Evolutionary conservation across 139 green algal species (phyloP), one percentile per base, ranked within the genome.

Genomic region (Prasinococcaceae sp.): DNA sequence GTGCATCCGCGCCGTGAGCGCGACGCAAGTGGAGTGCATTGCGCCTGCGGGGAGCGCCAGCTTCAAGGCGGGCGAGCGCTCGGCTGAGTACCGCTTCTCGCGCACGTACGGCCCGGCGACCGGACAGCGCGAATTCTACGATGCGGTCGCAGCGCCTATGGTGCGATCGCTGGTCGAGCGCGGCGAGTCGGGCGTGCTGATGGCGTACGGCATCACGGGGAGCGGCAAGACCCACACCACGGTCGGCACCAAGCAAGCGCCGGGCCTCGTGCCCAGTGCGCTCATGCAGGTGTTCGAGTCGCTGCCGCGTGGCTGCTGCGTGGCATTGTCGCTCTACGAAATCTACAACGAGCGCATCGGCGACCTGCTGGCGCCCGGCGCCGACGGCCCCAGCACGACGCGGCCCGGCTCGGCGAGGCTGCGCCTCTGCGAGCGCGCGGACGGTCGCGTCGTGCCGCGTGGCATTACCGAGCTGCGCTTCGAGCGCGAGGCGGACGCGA

Each of bases 201-300:
- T 92, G 67, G 75, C 82, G 0, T 90, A 88, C 50, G 82, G 82
- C 30, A 80, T 81, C 41, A 89, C 80, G 17, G 75, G 66, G 0
- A 73, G 77, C 5, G 82, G 82, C 50, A 92, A 92, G 64, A 88
- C 77, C 2, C 77, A 74, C 72, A 85, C 81, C 0, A 83, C 88
- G 23, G 59, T 82, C 60, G 68, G 26, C 0, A 35, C 37, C 19
- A 5, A 23, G 12, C n/a, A 60, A 12, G 44, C 65, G 36, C 77
- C 77, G 8, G 81, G 81, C 1, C 29, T 90, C 17, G 53, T 90
- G 27, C 79, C 79, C 1, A 55, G 53, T 3, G 54, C 77, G 12
- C 39, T 88, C 6, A 22, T 57, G 6, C 54, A 55, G 35, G 44
- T 86, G 8, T 90, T 84, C 52, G 24, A 72, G 30, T 9, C 51